Percentiles rank a stretch among this genome's conserved stretches.
Conservation (phyloP, 2,329 filamentous ascomycete genomes). For the Ceratocystis smalleyi region DNA sequence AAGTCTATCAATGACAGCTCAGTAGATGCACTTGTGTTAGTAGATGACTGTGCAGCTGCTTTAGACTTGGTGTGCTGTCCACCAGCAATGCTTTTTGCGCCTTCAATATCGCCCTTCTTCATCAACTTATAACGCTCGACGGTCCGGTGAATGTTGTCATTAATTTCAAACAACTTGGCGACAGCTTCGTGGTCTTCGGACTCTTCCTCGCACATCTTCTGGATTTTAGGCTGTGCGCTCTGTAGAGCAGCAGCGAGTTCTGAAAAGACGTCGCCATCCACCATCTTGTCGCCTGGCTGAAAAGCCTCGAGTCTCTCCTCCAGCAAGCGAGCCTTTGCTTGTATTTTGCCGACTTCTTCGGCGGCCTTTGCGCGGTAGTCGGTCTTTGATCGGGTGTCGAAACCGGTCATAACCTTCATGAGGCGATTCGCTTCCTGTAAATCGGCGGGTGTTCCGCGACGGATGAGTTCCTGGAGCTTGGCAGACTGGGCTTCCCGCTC, state of each 20-base stretch:
- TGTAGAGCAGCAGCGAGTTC: conserved; percentile 80
- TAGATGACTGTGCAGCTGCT: conserved; percentile 23
- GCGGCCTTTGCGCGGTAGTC: conserved; percentile 96
- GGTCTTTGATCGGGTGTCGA: conserved; percentile 86
- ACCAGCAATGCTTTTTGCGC: conserved; percentile 65
- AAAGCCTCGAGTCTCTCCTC: conserved; percentile 86
- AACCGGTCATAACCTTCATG: conserved; percentile 99
- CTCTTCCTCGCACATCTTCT: conserved; percentile 98
- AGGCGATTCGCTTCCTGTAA: conserved; percentile 91
- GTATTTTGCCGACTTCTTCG: conserved; percentile 84
- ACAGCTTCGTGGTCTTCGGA: conserved; percentile 94
- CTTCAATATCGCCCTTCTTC: conserved; percentile 86
- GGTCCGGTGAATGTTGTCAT: conserved; percentile 95
- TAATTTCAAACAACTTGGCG: conserved; percentile 87
- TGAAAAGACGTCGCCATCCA: conserved; percentile 52
- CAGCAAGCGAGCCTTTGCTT: conserved; percentile 81
- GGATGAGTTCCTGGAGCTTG: conserved; percentile 94
- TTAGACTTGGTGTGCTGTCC: conserved; percentile 39
- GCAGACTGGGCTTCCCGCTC: conserved; percentile 88
- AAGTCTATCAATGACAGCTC: conserved; percentile 93
- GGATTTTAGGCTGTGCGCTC: conserved; percentile 94
- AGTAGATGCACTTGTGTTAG: conserved; percentile 45
- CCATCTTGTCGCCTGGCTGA: conserved; percentile 63
- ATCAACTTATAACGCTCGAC: conserved; percentile 90
- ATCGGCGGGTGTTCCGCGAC: conserved; percentile 79